Evolutionary conservation across 495 filamentous ascomycete species (phyloP).

Genomic region (Daldinia concentrica): DNA sequence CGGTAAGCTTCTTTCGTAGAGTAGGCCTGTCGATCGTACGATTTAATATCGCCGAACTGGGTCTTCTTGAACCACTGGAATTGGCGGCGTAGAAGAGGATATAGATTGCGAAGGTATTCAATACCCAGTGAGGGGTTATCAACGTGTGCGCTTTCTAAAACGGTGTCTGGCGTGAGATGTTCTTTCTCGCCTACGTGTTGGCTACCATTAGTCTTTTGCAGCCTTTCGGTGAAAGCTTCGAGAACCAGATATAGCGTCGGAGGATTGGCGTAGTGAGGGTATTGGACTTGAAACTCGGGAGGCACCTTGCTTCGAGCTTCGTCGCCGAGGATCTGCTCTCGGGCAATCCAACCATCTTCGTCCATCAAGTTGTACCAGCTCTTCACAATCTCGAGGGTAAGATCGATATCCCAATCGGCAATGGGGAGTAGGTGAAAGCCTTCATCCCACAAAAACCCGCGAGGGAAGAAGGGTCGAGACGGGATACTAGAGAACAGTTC

Average conservation of each 20-base stretch:
- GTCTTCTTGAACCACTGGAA: constrained; percentile 95
- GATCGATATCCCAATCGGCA: constrained; percentile 90
- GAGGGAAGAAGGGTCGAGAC: constrained; percentile 93
- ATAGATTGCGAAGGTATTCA: constrained; percentile 80
- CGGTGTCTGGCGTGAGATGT: constrained; percentile 46
- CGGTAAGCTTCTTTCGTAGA: constrained; percentile 90
- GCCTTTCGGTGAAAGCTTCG: constrained; percentile 80
- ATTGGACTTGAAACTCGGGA: constrained; percentile 92
- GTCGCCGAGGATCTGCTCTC: constrained; percentile 94
- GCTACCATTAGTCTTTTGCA: constrained; percentile 58
- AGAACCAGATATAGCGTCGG: constrained; percentile 95
- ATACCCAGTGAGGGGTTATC: constrained; percentile 73
- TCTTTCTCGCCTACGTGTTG: constrained; percentile 42
- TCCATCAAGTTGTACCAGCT: constrained; percentile 97
- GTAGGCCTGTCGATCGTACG: constrained; percentile 87
- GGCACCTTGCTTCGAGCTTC: constrained; percentile 97
- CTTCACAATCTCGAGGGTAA: constrained; percentile 90
- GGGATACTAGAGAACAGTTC: constrained; percentile 94
- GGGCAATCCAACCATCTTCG: constrained; percentile 96
- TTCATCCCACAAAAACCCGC: constrained; percentile 98
- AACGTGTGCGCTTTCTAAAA: constrained; percentile 66
- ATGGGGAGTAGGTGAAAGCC: constrained; percentile 95
- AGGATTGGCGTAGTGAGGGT: constrained; percentile 97
- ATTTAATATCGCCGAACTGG: constrained; percentile 87
- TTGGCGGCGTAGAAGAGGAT: constrained; percentile 91